Base-by-base conservation (phyloP, 2,329 filamentous ascomycete species). In the Hysterium pulicare region DNA sequence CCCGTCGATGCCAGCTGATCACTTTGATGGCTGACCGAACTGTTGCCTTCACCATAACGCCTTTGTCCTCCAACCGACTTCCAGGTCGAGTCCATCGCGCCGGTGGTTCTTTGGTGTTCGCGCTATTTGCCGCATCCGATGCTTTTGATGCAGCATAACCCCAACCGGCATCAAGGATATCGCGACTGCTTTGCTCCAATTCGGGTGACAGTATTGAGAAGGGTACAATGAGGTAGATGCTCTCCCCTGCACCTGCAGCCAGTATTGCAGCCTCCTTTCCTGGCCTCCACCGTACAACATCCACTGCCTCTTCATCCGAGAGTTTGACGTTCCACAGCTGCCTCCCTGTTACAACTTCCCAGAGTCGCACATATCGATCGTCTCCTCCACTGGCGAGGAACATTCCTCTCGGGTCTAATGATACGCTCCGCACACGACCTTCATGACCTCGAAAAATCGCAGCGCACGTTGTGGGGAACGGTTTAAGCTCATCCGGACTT, bases 371-470 rank as follows among this genome's bases (percentile, higher is more conserved):
- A 16, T 86, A 93, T 23, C 93, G 91, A 67, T 98, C 94, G 56
- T 97, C 90, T 36, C 93, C 93, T 58, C 91, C 93, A 53, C 86
- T 95, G 2, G 93, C 93, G 44, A 97, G 72, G 76, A 84, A 96
- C 46, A 84, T 77, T 32, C 93, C 90, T 31, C 83, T 83, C 2
- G 93, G 90, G 63, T 95, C 91, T 49, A 97, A 82, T 6, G 87
- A 78, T 11, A 95, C 78, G 38, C 85, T 86, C 38, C 93, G 83
- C 26, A 98, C 90, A 41, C 90, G 83, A 13, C 91, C 91, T 49
- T 89, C 82, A 60, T 98, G 93, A 9, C 91, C 91, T 49, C 82
- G 76, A 74, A 93, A 97, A 10, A 95, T 78, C 5, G 89, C 88
- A 33, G 90, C 86, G 55, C 87, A 91, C 7, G 88, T 82, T 0